Base-by-base conservation (phyloP, 2,329 filamentous ascomycete species). In the Fusarium sp. region DNA sequence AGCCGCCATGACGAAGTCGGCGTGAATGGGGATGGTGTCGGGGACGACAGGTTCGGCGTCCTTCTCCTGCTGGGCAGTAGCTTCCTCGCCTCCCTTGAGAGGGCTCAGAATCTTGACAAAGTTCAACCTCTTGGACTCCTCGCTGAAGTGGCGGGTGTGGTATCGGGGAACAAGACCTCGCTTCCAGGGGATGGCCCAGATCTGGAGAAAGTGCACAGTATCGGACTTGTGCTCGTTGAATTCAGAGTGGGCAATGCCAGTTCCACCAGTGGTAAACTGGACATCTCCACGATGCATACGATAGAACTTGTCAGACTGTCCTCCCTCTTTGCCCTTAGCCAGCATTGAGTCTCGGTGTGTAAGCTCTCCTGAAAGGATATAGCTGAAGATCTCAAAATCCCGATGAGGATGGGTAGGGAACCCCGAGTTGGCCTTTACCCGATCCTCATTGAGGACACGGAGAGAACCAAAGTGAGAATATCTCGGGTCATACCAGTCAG, bases 261-360 rank as follows among this genome's bases (percentile, higher is more conserved):
- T 93, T 54, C 93, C 93, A n/a, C 92, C 93, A 15, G 90, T 94
- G 11, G 93, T 97, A 79, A 96, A 97, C 75, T 97, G 93, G 42
- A 97, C 91, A 77, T 96, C 93, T 14, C 93, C 92, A 36, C 92
- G 84, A 73, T 87, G 86, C 83, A 97, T 90, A 33, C 87, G 83
- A 74, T 84, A 92, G 75, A 91, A 92, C 70, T 87, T 83, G 75
- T 91, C 88, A 41, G 85, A 84, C 66, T 82, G 80, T 17, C 76
- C 83, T 21, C 84, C 87, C 74, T 91, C 89, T 20, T 82, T 79
- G 43, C 88, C 88, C 79, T 90, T 92, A 77, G 87, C 87, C 71
- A 92, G 87, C 90, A 96, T 94, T 63, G 88, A 91, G 80, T 97
- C 93, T 46, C 93, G 90, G 81, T 97, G 94, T 46, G 94, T 95